Percentiles rank a stretch among this genome's conserved stretches.
Evolutionary conservation across 2,329 filamentous ascomycete genomes (phyloP).

Genomic region (Lasiodiplodia gonubiensis): DNA sequence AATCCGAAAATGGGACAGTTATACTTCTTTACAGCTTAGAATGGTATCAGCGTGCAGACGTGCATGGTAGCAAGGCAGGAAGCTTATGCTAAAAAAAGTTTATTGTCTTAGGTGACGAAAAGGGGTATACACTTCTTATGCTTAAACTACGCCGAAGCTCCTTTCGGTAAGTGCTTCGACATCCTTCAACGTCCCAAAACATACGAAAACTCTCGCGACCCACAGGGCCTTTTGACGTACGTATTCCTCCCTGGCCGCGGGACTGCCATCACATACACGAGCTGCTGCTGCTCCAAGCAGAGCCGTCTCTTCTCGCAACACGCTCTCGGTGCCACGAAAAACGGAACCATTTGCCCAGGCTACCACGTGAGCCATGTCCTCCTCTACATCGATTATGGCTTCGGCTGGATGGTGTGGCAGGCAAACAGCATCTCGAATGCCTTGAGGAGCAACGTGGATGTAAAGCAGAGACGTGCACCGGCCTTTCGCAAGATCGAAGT

Average conservation of each 20-base stretch:
- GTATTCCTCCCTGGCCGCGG: neutral
- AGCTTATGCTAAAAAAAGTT: too few species aligned
- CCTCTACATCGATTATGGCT: neutral
- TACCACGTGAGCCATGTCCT: conserved; percentile 14
- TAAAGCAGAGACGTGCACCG: conserved; percentile 10
- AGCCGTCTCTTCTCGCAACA: conserved; percentile 8
- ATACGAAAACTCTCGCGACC: conserved; percentile 16
- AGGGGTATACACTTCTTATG: neutral
- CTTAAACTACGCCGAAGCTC: neutral
- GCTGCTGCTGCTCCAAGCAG: conserved; percentile 6
- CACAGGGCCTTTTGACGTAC: conserved; percentile 3
- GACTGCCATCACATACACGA: neutral
- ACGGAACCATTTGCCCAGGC: conserved; percentile 15
- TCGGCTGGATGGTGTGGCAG: neutral
- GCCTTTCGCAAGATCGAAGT: conserved; percentile 10
- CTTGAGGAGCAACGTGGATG: neutral
- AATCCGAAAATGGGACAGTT: neutral
- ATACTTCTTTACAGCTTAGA: neutral
- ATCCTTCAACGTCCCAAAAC: neutral
- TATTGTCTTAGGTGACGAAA: neutral
- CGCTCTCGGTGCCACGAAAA: conserved; percentile 11
- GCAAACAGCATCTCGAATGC: neutral
- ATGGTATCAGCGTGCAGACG: neutral
- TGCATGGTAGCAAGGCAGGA: neutral
- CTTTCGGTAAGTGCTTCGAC: neutral